Evolutionary conservation across 306 rosid genomes (phyloP).

Genomic region (Albizia julibrissin): DNA sequence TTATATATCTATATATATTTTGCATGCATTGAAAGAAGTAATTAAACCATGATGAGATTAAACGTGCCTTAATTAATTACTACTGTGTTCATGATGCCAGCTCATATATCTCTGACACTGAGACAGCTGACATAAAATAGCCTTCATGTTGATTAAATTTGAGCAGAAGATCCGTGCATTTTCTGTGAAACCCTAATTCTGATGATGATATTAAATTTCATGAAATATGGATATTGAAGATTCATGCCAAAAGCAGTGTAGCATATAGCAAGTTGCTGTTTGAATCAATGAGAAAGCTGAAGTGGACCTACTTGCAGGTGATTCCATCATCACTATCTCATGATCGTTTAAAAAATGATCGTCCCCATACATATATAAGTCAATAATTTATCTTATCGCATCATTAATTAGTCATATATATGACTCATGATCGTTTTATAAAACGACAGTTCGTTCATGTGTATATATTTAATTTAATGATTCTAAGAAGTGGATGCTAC

Average conservation of each 20-base stretch:
- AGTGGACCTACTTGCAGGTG: neutral
- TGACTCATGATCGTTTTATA: no score
- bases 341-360: neutral
- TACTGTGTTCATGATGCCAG: slow-evolving; percentile 1
- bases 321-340: slow-evolving; percentile 1
- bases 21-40: neutral
- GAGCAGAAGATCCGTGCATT: neutral
- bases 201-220: neutral
- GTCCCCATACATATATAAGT: neutral
- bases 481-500: no score
- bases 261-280: neutral
- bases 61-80: neutral
- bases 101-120: neutral
- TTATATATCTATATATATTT: neutral
- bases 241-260: neutral
- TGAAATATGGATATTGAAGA: neutral
- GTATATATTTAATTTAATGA: no score
- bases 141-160: neutral
- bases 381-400: neutral
- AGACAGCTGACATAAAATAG: neutral
- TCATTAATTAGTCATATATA: no score
- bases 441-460: no score
- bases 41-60: neutral
- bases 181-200: neutral
- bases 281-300: neutral